Evolutionary conservation across 345 rosid species (phyloP).

Genomic region (Euphorbia tirucalli): DNA sequence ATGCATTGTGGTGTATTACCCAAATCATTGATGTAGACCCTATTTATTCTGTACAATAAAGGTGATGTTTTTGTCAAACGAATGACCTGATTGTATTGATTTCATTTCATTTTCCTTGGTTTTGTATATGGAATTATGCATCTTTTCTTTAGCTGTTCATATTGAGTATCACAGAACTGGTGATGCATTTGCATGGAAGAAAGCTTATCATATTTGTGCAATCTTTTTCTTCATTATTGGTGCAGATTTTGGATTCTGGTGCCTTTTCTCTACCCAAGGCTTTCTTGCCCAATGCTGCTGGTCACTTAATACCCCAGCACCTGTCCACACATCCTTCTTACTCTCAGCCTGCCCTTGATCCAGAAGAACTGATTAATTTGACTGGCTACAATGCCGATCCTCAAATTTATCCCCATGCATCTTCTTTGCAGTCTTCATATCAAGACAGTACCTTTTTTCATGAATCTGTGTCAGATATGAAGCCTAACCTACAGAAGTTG

Average conservation of each 20-base stretch:
- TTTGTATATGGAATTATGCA: neutral
- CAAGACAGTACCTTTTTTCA: conserved; percentile 16
- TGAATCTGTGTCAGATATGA: conserved; percentile 30
- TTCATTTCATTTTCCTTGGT: neutral
- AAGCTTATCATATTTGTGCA: neutral
- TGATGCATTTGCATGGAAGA: neutral
- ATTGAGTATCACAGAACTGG: neutral
- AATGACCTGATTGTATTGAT: neutral
- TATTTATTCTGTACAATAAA: neutral
- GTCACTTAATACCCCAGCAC: conserved; percentile 19
- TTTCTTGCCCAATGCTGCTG: conserved; percentile 14
- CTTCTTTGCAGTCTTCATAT: conserved; percentile 29
- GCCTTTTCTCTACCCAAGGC: conserved; percentile 19
- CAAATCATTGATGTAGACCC: neutral
- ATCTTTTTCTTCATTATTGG: neutral
- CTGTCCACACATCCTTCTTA: conserved; percentile 17
- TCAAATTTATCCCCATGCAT: conserved; percentile 14
- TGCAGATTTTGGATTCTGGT: conserved; percentile 28
- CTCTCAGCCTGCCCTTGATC: conserved; percentile 18
- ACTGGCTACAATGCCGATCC: conserved; percentile 23
- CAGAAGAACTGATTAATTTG: conserved; percentile 13
- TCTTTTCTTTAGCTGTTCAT: neutral
- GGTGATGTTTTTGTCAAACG: neutral
- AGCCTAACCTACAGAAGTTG: conserved; percentile 17
- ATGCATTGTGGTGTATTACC: neutral